A percentile compares a stretch with the other conserved stretches of the same genome.
Conservation (phyloP, 169 alveolate species). For the Eimeria necatrix region DNA sequence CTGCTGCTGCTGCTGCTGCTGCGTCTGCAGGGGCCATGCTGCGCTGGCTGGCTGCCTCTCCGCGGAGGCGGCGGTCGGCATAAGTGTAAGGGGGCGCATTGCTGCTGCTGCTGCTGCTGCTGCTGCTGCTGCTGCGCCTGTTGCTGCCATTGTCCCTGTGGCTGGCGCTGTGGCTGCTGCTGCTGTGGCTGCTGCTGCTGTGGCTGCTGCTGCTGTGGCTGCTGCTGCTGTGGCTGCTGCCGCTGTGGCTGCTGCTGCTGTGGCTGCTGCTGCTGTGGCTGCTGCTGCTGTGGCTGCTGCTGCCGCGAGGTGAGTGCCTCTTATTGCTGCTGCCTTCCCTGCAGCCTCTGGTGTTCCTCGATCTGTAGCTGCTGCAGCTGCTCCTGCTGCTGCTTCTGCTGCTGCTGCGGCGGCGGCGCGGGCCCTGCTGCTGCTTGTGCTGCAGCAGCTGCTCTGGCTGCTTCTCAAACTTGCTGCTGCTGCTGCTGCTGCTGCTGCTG, state of each 20-base stretch:
- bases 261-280: background rate
- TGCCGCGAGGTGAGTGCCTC: background rate
- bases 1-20: background rate
- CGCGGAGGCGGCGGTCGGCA: background rate
- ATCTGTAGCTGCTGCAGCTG: conserved; percentile 14
- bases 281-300: background rate
- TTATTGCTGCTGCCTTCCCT: background rate
- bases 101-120: background rate
- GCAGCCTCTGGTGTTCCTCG: background rate
- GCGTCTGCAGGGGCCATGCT: background rate
- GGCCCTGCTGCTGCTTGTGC: no score
- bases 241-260: background rate
- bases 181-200: background rate
- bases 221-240: background rate
- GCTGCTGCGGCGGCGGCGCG: no score
- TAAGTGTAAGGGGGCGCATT: background rate
- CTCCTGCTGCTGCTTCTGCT: background rate
- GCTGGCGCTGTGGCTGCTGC: background rate
- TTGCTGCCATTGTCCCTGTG: no score
- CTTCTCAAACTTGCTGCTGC: no score
- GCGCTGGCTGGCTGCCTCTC: background rate
- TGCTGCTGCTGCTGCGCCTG: background rate
- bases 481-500: no score
- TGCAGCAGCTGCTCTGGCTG: no score
- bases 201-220: background rate